Conservation (phyloP, 2,329 filamentous ascomycete species). For the Fusarium falciforme region DNA sequence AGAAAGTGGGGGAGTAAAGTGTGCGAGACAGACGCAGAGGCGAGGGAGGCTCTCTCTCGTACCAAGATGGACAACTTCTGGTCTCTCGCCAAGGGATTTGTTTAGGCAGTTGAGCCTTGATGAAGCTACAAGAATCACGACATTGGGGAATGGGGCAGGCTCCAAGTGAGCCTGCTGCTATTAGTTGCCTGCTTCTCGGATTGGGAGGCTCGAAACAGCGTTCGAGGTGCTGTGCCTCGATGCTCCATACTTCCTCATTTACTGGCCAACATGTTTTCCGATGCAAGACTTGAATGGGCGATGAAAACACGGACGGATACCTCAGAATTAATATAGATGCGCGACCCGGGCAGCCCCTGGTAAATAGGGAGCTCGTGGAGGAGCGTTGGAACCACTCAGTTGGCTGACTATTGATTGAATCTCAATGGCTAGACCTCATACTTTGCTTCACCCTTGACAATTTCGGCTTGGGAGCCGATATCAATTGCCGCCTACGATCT, state of each 20-base stretch:
- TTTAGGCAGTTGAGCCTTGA: conserved; percentile 9
- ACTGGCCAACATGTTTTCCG: neutral
- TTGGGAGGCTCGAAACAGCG: neutral
- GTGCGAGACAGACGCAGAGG: conserved; percentile 93
- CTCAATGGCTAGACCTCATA: neutral
- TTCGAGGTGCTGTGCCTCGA: neutral
- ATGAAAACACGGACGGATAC: neutral
- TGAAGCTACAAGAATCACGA: neutral
- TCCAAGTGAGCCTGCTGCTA: neutral
- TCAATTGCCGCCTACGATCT: neutral
- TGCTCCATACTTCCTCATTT: neutral
- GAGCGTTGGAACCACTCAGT: neutral
- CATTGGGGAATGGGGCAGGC: conserved; percentile 1
- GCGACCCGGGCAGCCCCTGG: neutral
- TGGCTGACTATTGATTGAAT: neutral
- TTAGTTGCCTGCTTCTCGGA: neutral
- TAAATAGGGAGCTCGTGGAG: neutral
- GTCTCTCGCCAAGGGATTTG: conserved; percentile 80
- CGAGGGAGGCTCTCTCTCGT: conserved; percentile 80
- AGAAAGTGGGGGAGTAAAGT: conserved; percentile 89
- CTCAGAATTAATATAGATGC: neutral
- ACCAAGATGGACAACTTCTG: conserved; percentile 97
- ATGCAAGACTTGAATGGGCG: neutral
- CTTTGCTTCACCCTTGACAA: neutral
- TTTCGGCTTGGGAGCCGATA: conserved; percentile 1